These are phyloP conservation scores for Fomitiporia mediterranea DNA, from an alignment of 1,284 basidiomycete species.

Conservation along the genomic window DNA sequence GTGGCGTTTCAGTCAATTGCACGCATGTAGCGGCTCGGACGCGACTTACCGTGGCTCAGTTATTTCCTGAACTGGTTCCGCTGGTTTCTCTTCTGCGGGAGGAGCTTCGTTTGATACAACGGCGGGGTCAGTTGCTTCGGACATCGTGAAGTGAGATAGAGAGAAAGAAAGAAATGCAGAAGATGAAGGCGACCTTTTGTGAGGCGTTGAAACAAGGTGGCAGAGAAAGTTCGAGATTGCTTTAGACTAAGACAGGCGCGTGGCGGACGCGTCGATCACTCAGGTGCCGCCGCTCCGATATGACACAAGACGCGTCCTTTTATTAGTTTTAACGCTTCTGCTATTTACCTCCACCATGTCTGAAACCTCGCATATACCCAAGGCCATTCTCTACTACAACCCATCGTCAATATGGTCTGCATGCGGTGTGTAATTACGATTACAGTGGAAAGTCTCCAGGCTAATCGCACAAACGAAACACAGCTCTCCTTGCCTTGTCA, in stretches of 20 bases:
- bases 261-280: slow-evolving; percentile 8
- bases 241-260: background rate
- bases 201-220: background rate
- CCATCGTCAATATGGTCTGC: slow-evolving; percentile 56
- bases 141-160: background rate
- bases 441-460: too few species aligned
- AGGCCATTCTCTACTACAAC: slow-evolving; percentile 57
- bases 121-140: slow-evolving; percentile 3
- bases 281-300: background rate
- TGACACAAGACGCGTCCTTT: background rate
- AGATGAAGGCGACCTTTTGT: too few species aligned
- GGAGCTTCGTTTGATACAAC: background rate
- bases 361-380: slow-evolving; percentile 35
- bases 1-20: background rate
- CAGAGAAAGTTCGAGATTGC: slow-evolving; percentile 15
- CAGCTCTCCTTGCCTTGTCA: slow-evolving; percentile 27
- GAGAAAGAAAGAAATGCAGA: background rate
- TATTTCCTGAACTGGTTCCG: background rate
- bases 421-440: slow-evolving; percentile 47
- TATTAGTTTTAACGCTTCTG: slow-evolving; percentile 21
- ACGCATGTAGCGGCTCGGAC: too few species aligned
- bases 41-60: slow-evolving; percentile 13
- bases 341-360: slow-evolving; percentile 16
- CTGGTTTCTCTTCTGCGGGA: background rate
- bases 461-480: too few species aligned